Evolutionary conservation across 2,329 filamentous ascomycete genomes (phyloP), one percentile per base, ranked within the genome.

Genomic region (Ophiocordyceps sinensis): DNA sequence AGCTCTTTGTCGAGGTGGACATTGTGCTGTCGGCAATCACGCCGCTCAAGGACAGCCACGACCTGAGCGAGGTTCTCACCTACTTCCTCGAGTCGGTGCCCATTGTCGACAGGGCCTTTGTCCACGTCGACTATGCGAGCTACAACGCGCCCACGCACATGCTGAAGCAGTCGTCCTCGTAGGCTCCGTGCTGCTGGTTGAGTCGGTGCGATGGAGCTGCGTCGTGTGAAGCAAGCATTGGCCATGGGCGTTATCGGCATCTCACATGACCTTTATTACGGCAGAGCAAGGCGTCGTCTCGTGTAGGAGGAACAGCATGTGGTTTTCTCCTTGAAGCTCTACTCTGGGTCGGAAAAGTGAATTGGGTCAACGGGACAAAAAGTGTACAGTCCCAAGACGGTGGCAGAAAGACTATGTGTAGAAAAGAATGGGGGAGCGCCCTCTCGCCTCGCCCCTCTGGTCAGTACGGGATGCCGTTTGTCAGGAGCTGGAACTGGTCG

Each of bases 401-500:
- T 32, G 30, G 13, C 30, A 32, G 30, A 13, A 32, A 32, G 30
- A 32, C 30, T n/a, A 32, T 32, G 30, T 32, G 12, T 8, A 32
- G 12, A 32, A 2, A 32, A 26, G 9, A 26, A 26, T 26, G 23
- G 23, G 5, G 9, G 23, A 2, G 6, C 23, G 23, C 23, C 23
- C 23, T 26, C 32, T 34, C 14, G 3, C 7, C n/a, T 2, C 2
- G 31, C 31, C 13, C 14, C 15, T 34, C 12, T 6, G 17, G 28
- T 53, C 72, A 94, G 57, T 93, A 96, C 29, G 91, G 91, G 60
- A 98, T 98, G 7, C 89, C 91, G 57, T 98, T 96, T 28, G 91
- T 96, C 63, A 95, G 67, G 54, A 95, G 67, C 68, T 99, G 91
- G 71, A 95, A 99, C 61, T 94, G 85, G 65, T 99, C 93, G 60